Base-by-base conservation (phyloP, 768 basidiomycete genomes). In the Lepiota subincarnata region DNA sequence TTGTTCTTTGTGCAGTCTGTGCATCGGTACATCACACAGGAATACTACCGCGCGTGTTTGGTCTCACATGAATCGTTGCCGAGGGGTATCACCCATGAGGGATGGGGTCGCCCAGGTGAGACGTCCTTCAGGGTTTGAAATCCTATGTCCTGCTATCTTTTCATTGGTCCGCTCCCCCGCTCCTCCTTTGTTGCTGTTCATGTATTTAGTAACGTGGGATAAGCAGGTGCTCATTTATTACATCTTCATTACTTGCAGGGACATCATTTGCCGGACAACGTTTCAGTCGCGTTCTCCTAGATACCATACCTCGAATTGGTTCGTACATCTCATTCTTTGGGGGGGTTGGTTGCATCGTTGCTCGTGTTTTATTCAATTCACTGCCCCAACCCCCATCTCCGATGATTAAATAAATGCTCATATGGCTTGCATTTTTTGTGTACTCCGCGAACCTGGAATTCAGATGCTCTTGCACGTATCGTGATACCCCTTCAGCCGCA, bases 41-140 rank as follows among this genome's bases (percentile, higher is more conserved):
- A 92, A 62, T 89, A 84, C 65, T 76, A 82, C n/a, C 84, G 89
- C 20, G 72, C 82, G 16, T 89, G 86, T 66, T 70, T 89, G 37
- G 76, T 90, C 58, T 74, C 83, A 7, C 82, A 85, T 67, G 82
- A 86, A 66, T 84, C 85, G 26, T 75, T 84, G 57, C 89, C 89
- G 18, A 81, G 80, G 66, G 78, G 80, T 50, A 79, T 77, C 3
- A 67, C 73, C 60, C 87, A 86, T 59, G 79, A 82, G 39, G 89
- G 89, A 11, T 91, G 89, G 88, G 88, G 89, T 19, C 70, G 74
- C 58, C 87, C 83, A 56, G 84, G 86, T 84, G 60, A 37, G 74
- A n/a, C 62, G 53, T 39, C 49, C 31, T 45, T 36, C 40, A 12
- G 31, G 31, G 31, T 31, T 34, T 31, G 26, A 39, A 48, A 36